phyloP scores from a whole-genome alignment of 331 rosid genomes.

The Quercus lobata region DNA sequence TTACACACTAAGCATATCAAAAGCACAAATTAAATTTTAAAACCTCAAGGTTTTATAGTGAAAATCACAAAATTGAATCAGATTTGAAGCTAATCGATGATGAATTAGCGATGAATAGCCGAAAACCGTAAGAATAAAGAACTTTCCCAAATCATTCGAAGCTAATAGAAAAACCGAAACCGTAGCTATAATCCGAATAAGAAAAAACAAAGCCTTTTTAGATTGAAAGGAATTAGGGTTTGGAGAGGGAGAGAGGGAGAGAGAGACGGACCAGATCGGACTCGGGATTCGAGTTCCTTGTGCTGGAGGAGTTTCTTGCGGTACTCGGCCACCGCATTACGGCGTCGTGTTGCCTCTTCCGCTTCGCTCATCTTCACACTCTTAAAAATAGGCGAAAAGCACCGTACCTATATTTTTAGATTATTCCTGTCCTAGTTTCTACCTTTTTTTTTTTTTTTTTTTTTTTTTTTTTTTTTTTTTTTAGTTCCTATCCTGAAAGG shows the following conservation, averaged over 20 bases:
- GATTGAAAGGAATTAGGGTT: too few relatives aligned
- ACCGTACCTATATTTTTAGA: too few relatives aligned
- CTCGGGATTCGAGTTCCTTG: conserved; percentile 79
- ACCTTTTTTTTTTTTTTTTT: too few relatives aligned
- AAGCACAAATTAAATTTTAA: neutral
- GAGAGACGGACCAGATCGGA: conserved; percentile 40
- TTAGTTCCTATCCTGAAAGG: too few relatives aligned
- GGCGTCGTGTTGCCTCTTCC: conserved; percentile 65
- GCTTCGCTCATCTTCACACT: conserved; percentile 41
- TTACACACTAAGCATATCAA: neutral
- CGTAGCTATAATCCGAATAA: neutral
- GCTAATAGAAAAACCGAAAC: neutral
- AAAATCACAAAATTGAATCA: neutral
- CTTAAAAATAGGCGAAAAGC: too few relatives aligned
- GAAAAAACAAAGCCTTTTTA: neutral
- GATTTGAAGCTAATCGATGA: neutral
- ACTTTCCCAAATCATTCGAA: neutral
- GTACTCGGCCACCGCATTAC: conserved; percentile 53
- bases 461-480: too few relatives aligned
- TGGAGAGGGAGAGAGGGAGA: too few relatives aligned
- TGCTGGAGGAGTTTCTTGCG: conserved; percentile 82
- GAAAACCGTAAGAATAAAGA: neutral
- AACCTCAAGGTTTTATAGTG: too few relatives aligned
- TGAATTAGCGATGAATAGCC: neutral
- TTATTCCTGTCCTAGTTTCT: too few relatives aligned